phyloP scores from a whole-genome alignment of 495 filamentous ascomycete genomes.

The Aspergillus diversus region DNA sequence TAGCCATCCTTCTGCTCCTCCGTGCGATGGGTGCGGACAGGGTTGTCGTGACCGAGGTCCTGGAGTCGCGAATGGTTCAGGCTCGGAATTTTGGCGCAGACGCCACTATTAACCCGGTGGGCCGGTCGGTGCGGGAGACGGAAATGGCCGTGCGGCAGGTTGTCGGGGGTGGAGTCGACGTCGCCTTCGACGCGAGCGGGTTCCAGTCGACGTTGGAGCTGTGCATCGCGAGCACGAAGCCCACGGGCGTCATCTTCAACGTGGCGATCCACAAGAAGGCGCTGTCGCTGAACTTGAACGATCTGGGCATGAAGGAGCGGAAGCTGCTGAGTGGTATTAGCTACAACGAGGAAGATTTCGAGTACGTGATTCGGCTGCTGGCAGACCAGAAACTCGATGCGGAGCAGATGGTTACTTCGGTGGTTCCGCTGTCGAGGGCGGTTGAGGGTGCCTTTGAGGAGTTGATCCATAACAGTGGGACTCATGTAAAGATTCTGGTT shows the following conservation, averaged over 20 bases:
- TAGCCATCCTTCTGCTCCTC: conserved; percentile 59
- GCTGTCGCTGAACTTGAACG: conserved; percentile 3
- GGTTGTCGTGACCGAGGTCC: conserved; percentile 50
- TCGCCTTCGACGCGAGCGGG: conserved; percentile 9
- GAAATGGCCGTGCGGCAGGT: neutral
- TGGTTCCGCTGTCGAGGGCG: conserved; percentile 5
- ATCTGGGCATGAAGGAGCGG: conserved; percentile 1
- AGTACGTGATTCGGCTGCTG: neutral
- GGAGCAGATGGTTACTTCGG: conserved; percentile 12
- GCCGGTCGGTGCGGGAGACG: no score
- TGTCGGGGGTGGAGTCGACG: neutral
- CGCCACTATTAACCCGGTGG: neutral
- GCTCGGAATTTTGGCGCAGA: conserved; percentile 5
- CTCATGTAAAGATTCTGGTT: conserved; percentile 17
- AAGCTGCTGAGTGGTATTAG: conserved; percentile 3
- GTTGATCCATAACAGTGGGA: conserved; percentile 5
- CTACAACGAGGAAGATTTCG: conserved; percentile 7
- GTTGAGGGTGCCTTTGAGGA: conserved; percentile 9
- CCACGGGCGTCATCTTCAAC: conserved; percentile 12
- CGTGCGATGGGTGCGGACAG: conserved; percentile 48
- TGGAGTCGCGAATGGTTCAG: neutral
- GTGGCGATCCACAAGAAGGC: conserved; percentile 15
- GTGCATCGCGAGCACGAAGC: neutral
- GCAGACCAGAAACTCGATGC: neutral
- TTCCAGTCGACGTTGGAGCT: neutral